Evolutionary conservation across 768 basidiomycete genomes (phyloP).

Genomic region (Mycena chlorophos): DNA sequence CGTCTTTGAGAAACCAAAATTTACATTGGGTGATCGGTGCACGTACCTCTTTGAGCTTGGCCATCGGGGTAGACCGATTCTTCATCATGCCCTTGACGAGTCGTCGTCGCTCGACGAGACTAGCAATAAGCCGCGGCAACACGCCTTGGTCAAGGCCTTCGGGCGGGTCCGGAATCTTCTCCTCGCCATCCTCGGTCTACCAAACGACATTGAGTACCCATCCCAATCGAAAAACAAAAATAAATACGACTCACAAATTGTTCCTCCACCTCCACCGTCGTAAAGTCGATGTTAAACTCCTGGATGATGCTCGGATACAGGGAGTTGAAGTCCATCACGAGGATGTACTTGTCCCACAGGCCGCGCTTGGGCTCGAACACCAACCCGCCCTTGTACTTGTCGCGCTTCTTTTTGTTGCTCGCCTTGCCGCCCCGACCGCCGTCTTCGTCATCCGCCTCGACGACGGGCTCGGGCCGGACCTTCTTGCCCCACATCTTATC

Average conservation of each 20-base stretch:
- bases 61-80: conserved; percentile 66
- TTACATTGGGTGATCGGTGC: neutral
- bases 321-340: conserved; percentile 99
- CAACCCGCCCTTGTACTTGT: conserved; percentile 98
- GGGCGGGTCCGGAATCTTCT: conserved; percentile 90
- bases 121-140: conserved; percentile 96
- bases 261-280: conserved; percentile 79
- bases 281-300: conserved; percentile 99
- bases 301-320: conserved; percentile 99
- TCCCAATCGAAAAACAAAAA: neutral
- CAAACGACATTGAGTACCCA: conserved; percentile 3
- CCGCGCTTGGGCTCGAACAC: conserved; percentile 96
- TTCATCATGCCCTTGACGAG: conserved; percentile 96
- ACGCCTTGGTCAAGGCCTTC: conserved; percentile 77
- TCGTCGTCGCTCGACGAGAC: conserved; percentile 84
- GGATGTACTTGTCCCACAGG: conserved; percentile 93
- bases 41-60: conserved; percentile 80
- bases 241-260: conserved; percentile 36
- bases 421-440: conserved; percentile 40
- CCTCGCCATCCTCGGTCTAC: conserved; percentile 53
- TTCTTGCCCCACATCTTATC: conserved; percentile 91
- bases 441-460: conserved; percentile 56
- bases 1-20: neutral
- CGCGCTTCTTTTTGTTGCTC: conserved; percentile 68
- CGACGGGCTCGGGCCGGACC: conserved; percentile 42